These are phyloP conservation scores for Fusarium pseudoanthophilum DNA, from an alignment of 2,329 filamentous ascomycete genomes.

Conservation along the genomic window DNA sequence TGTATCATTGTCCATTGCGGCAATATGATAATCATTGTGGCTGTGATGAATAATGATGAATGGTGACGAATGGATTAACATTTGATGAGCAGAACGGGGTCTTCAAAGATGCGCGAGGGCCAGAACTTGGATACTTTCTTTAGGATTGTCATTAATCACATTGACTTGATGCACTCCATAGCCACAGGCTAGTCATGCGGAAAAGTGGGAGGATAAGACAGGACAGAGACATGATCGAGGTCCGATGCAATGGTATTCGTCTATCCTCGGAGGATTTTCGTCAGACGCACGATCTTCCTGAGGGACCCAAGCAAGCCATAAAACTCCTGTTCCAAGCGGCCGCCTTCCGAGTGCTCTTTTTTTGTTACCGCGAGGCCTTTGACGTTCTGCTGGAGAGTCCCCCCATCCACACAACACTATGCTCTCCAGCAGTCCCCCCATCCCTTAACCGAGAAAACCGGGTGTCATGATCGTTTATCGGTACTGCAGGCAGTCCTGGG, in stretches of 20 bases:
- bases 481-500: constrained; percentile 45
- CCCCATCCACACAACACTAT: constrained; percentile 36
- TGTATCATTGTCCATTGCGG: not conserved
- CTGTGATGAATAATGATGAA: not conserved
- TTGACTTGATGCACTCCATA: constrained; percentile 28
- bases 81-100: not conserved
- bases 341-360: constrained; percentile 53
- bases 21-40: not conserved
- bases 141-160: constrained; percentile 32
- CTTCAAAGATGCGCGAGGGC: not conserved
- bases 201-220: constrained; percentile 22
- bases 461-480: constrained; percentile 50
- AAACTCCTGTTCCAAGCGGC: constrained; percentile 60
- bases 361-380: constrained; percentile 50
- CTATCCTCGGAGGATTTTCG: constrained; percentile 57
- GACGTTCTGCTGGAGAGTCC: constrained; percentile 43
- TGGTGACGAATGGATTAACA: not conserved
- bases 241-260: constrained; percentile 57
- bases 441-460: constrained; percentile 42
- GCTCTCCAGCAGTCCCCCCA: constrained; percentile 31
- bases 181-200: constrained; percentile 21
- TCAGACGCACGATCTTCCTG: constrained; percentile 56
- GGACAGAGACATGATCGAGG: constrained; percentile 38
- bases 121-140: constrained; percentile 26
- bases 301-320: constrained; percentile 57